Conservation (phyloP, 306 rosid genomes). For the Senna siamea region DNA sequence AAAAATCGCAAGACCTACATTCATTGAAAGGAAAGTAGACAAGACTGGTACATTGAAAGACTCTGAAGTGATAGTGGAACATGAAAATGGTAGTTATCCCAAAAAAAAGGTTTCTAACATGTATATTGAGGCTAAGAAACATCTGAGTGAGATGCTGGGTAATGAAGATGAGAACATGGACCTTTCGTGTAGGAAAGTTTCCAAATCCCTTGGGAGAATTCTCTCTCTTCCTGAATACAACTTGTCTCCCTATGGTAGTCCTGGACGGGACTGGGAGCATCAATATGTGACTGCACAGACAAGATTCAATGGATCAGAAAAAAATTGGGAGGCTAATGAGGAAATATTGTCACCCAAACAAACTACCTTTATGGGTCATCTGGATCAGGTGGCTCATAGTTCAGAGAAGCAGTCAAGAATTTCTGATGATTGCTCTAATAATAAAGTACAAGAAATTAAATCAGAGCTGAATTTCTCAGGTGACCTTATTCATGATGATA, state of each 20-base stretch:
- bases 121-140: constrained; percentile 86
- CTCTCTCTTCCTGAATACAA: constrained; percentile 87
- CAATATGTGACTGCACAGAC: constrained; percentile 63
- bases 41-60: constrained; percentile 62
- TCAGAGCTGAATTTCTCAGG: constrained; percentile 41
- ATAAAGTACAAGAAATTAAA: constrained; percentile 50
- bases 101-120: constrained; percentile 63
- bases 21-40: constrained; percentile 51
- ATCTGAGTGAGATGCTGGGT: constrained; percentile 68
- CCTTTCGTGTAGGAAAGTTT: constrained; percentile 57
- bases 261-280: constrained; percentile 75
- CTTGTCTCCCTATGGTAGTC: constrained; percentile 76
- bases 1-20: constrained; percentile 69
- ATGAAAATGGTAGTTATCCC: constrained; percentile 52
- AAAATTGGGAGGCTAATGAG: constrained; percentile 43
- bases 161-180: constrained; percentile 65
- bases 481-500: constrained; percentile 36
- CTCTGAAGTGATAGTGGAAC: constrained; percentile 49
- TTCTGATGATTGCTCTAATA: constrained; percentile 45
- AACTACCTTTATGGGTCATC: constrained; percentile 38
- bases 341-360: constrained; percentile 41
- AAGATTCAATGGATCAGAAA: constrained; percentile 54
- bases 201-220: constrained; percentile 83
- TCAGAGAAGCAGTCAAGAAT: constrained; percentile 45
- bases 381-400: constrained; percentile 47